phyloP scores from a whole-genome alignment of 75 land plant species.

The Selaginella moellendorffii region DNA sequence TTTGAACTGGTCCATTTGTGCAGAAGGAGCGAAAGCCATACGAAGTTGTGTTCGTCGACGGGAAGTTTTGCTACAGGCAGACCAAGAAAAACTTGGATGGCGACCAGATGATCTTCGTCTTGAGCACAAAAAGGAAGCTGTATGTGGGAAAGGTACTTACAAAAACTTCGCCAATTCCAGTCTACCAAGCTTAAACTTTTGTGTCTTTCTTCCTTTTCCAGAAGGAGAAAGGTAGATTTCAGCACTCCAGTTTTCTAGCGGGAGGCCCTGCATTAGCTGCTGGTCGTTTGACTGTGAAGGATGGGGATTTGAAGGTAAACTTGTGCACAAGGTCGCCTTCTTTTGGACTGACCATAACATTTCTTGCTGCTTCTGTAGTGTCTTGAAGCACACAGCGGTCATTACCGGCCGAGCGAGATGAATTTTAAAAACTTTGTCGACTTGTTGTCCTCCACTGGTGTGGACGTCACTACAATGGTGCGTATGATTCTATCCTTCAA shows the following conservation, averaged over 20 bases:
- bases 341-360: no score
- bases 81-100: constrained; percentile 33
- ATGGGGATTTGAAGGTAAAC: constrained; percentile 64
- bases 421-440: neutral
- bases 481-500: neutral
- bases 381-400: neutral
- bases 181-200: no score
- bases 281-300: constrained; percentile 55
- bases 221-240: constrained; percentile 76
- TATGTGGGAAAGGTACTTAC: constrained; percentile 90
- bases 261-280: constrained; percentile 92
- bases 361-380: no score
- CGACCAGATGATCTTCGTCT: constrained; percentile 71
- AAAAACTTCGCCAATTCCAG: no score
- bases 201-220: constrained; percentile 11
- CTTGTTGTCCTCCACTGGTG: neutral
- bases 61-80: constrained; percentile 42
- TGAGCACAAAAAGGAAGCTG: constrained; percentile 52
- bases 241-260: constrained; percentile 87
- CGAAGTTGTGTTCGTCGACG: constrained; percentile 47
- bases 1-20: no score
- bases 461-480: neutral
- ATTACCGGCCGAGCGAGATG: neutral
- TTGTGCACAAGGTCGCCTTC: neutral
- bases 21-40: constrained; percentile 72